Percentiles rank a stretch among this genome's conserved stretches.
These are phyloP conservation scores for Hyphopichia pseudoburtonii DNA, from an alignment of 1,139 yeast genomes.

Conservation along the genomic window DNA sequence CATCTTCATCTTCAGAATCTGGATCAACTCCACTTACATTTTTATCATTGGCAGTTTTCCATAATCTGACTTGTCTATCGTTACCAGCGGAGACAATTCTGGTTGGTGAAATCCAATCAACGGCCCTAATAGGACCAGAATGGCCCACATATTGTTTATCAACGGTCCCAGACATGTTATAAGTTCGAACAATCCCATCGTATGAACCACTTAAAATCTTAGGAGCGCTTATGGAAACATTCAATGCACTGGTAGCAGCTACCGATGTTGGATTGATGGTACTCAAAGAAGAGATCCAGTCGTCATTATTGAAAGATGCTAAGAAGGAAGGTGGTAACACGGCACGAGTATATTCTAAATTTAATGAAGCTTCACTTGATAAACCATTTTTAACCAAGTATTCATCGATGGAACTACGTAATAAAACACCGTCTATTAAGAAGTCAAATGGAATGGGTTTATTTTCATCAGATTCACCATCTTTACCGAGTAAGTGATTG, in stretches of 20 bases:
- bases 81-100: constrained; percentile 83
- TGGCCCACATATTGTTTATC: constrained; percentile 85
- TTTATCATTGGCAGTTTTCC: constrained; percentile 67
- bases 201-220: constrained; percentile 85
- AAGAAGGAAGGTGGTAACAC: constrained; percentile 90
- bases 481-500: constrained; percentile 68
- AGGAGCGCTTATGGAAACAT: constrained; percentile 30
- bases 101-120: constrained; percentile 72
- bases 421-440: constrained; percentile 76
- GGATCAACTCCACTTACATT: constrained; percentile 25
- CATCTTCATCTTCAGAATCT: constrained; percentile 31
- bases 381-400: constrained; percentile 75
- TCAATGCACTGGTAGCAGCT: constrained; percentile 30
- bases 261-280: constrained; percentile 36
- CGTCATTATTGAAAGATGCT: constrained; percentile 88
- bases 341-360: constrained; percentile 87
- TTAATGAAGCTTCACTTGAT: constrained; percentile 77
- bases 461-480: constrained; percentile 36
- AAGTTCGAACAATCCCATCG: constrained; percentile 91
- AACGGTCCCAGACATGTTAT: constrained; percentile 81
- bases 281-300: constrained; percentile 88
- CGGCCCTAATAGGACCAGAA: constrained; percentile 79
- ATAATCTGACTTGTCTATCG: constrained; percentile 84
- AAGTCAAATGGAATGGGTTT: constrained; percentile 89
- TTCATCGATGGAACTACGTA: constrained; percentile 77